phyloP scores from a whole-genome alignment of 2,329 filamentous ascomycete species.

The Endoconidiophora laricicola region DNA sequence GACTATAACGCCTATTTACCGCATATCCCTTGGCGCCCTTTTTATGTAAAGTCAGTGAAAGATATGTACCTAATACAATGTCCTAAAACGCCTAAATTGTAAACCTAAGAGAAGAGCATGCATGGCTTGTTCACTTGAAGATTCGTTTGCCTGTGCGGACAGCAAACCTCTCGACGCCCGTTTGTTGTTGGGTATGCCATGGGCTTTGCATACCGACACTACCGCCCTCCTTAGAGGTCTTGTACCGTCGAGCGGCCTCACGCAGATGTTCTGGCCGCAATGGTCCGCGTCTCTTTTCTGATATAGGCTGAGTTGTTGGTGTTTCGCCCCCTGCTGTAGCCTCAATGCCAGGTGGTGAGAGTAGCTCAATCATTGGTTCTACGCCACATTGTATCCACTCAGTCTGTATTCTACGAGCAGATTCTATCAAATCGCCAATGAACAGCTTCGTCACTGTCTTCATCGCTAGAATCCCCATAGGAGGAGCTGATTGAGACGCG shows the following conservation, averaged over 20 bases:
- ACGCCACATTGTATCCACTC: constrained; percentile 48
- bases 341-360: constrained; percentile 23
- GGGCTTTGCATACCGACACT: constrained; percentile 42
- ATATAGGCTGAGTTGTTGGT: constrained; percentile 10
- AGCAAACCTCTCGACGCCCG: constrained; percentile 43
- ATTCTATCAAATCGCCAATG: constrained; percentile 58
- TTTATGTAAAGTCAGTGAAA: too few relatives aligned
- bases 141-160: constrained; percentile 34
- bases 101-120: too few relatives aligned
- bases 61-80: too few relatives aligned
- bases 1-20: too few relatives aligned
- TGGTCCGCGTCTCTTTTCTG: constrained; percentile 31
- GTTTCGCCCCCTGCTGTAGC: constrained; percentile 15
- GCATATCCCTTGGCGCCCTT: too few relatives aligned
- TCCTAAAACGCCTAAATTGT: too few relatives aligned
- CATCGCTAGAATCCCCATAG: constrained; percentile 58
- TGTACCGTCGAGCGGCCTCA: constrained; percentile 56
- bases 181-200: constrained; percentile 44
- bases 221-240: constrained; percentile 43
- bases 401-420: constrained; percentile 50
- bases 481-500: constrained; percentile 60
- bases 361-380: constrained; percentile 39
- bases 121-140: constrained; percentile 27
- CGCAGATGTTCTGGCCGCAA: constrained; percentile 58
- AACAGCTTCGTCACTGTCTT: constrained; percentile 63